Evolutionary conservation across 2,329 filamentous ascomycete species (phyloP), one percentile per base, ranked within the genome.

Genomic region (Cladosporium sp.): DNA sequence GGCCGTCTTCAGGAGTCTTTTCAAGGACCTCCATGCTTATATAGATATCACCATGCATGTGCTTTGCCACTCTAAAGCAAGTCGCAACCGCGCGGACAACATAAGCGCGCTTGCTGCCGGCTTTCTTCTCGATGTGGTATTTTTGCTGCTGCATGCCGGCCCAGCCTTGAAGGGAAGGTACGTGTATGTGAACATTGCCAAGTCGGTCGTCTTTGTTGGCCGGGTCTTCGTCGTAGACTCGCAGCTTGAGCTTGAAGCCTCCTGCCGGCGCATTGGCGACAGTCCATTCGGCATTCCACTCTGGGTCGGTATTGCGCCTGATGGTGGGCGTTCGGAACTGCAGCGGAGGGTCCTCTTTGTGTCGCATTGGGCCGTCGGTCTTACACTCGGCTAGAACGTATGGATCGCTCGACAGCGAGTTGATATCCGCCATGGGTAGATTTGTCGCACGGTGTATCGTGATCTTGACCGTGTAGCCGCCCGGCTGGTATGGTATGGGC

Each of bases 161-260:
- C 91, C 91, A 96, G 46, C 83, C 77, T 50, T 90, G 86, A 7
- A 97, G 75, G 1, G 79, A 75, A 12, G 83, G 79, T 0, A 91
- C 86, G 21, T 85, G 79, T 63, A 97, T 81, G 56, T 92, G 92
- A 3, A 92, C 91, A 73, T 95, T 96, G 12, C 94, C 94, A 23
- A 98, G 84, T 29, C 92, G 85, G 78, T 98, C 94, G 74, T 98
- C 91, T 69, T 90, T 87, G 75, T 97, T 91, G 1, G 89, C 87
- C 37, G 89, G 88, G 78, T 98, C 94, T 77, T 98, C 94, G 73
- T 98, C 94, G 78, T 93, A 96, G 21, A 98, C 79, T 62, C 91
- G 86, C 67, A 91, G 92, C 76, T 97, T 97, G 71, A 98, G 84
- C 65, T 84, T 85, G 79, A 97, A 96, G 4, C 93, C 93, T 0